Percentiles rank a stretch among this genome's conserved stretches.
Evolutionary conservation across 2,329 filamentous ascomycete species (phyloP).

Genomic region (Achaetomium macrosporum): DNA sequence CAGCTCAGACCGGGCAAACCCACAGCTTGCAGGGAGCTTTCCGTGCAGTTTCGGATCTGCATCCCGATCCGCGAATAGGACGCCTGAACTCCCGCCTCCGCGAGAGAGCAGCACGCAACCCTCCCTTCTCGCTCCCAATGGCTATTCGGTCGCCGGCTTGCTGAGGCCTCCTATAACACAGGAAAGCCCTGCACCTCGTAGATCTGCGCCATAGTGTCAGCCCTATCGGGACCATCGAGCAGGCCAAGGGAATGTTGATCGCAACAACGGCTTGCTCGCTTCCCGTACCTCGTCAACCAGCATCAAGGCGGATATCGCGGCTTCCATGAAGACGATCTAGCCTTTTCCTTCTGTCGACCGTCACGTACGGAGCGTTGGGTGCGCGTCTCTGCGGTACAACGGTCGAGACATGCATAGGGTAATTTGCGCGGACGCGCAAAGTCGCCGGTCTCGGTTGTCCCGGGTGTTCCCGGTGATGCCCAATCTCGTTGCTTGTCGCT

Average conservation of each 20-base stretch:
- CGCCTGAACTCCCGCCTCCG: background rate
- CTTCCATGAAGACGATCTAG: background rate
- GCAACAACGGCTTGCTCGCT: background rate
- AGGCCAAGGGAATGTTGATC: background rate
- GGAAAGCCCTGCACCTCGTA: background rate
- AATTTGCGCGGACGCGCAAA: background rate
- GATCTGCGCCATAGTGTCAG: background rate
- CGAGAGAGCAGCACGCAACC: background rate
- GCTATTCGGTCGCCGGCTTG: background rate
- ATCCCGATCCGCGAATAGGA: background rate
- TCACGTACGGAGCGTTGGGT: background rate
- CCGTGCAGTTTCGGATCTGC: background rate
- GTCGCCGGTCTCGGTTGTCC: background rate
- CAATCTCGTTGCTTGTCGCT: background rate
- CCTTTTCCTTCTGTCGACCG: background rate
- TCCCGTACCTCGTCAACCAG: background rate
- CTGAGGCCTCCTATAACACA: background rate
- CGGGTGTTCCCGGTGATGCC: background rate
- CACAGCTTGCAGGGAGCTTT: background rate
- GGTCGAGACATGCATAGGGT: constrained; percentile 2
- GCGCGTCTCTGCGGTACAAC: background rate
- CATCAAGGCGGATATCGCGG: background rate
- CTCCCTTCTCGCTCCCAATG: background rate
- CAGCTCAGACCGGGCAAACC: background rate
- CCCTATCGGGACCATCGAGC: background rate